Conservation (phyloP, 768 basidiomycete species). For the Rhodotorula graminis region DNA sequence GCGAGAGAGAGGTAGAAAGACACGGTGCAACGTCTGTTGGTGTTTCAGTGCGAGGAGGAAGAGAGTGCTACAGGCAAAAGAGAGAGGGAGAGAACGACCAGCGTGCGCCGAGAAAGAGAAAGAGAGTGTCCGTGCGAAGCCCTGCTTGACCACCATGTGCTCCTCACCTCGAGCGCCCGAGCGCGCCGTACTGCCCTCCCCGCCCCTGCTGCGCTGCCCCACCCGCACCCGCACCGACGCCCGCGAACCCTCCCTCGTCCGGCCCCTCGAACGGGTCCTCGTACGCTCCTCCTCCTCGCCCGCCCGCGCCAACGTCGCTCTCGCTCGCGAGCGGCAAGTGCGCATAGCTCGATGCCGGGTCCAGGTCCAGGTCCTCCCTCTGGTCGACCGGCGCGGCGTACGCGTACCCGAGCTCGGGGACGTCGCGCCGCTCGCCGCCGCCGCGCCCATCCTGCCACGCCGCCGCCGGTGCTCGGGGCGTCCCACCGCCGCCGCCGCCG, state of each 20-base stretch:
- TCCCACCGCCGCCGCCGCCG: background rate
- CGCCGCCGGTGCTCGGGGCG: too few species aligned
- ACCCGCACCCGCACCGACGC: too few species aligned
- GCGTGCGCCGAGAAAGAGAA: background rate
- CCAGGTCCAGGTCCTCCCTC: background rate
- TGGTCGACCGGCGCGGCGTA: background rate
- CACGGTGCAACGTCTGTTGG: background rate
- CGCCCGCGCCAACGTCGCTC: slow-evolving; percentile 7
- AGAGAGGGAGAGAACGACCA: background rate
- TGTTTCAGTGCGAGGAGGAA: background rate
- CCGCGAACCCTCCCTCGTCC: background rate
- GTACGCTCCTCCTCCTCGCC: too few species aligned
- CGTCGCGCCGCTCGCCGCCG: background rate
- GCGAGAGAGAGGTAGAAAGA: background rate
- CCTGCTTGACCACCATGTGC: too few species aligned
- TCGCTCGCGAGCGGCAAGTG: slow-evolving; percentile 25
- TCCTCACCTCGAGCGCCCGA: background rate
- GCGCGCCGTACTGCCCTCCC: slow-evolving; percentile 10
- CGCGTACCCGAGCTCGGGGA: background rate
- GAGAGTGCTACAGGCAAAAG: background rate
- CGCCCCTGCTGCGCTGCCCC: background rate
- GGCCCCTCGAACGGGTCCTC: background rate
- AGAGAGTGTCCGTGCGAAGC: background rate
- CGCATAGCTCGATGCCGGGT: background rate
- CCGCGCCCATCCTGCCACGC: background rate